Percentiles rank a stretch among this genome's conserved stretches.
phyloP scores from a whole-genome alignment of 2,329 filamentous ascomycete genomes.

The Fusarium sublunatum region DNA sequence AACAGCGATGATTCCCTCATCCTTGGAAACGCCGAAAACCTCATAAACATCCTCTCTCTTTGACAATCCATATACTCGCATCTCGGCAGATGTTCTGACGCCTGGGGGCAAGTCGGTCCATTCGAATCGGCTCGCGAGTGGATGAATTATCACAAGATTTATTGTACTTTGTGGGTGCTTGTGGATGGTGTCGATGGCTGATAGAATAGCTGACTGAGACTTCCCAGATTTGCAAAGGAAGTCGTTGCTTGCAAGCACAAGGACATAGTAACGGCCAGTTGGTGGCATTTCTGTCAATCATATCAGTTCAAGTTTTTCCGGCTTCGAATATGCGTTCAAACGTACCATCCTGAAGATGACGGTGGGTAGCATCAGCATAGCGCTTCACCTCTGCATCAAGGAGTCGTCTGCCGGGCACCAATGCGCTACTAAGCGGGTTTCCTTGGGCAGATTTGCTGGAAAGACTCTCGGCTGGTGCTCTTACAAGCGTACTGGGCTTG shows the following conservation, averaged over 20 bases:
- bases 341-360: slow-evolving; percentile 16
- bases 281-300: slow-evolving; percentile 10
- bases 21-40: background rate
- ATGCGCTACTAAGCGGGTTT: background rate
- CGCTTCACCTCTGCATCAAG: slow-evolving; percentile 18
- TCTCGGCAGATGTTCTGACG: slow-evolving; percentile 4
- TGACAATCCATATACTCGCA: slow-evolving; percentile 6
- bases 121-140: slow-evolving; percentile 7
- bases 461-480: background rate
- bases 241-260: slow-evolving; percentile 7
- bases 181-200: background rate
- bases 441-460: background rate
- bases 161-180: background rate
- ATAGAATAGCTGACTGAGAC: background rate
- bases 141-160: background rate
- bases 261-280: background rate
- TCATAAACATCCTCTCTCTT: slow-evolving; percentile 13
- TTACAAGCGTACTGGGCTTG: background rate
- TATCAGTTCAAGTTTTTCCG: background rate
- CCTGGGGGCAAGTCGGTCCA: slow-evolving; percentile 12
- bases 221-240: background rate
- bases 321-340: rapidly evolving
- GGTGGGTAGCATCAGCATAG: slow-evolving; percentile 12
- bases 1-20: slow-evolving; percentile 5
- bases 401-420: slow-evolving; percentile 6